Conservation (phyloP, 225 moss, liverwort and hornwort species). For the Sphagnum contortum region DNA sequence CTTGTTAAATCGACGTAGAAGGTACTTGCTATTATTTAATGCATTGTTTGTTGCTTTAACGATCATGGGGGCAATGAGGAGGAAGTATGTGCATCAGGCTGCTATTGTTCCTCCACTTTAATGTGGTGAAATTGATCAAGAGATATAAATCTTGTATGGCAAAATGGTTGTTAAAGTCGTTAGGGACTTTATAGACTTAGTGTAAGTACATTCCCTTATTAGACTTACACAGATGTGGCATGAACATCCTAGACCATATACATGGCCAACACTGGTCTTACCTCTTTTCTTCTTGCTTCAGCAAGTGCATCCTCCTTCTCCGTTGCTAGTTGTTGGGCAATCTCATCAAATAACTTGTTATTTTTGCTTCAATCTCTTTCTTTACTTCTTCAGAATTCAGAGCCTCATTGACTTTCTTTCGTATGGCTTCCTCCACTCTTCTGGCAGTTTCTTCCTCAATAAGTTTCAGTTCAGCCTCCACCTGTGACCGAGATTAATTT, state of each 20-base stretch:
- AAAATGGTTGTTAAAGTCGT: no score
- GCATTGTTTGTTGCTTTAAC: background rate
- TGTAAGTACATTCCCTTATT: no score
- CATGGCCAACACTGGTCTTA: constrained; percentile 4
- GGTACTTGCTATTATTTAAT: background rate
- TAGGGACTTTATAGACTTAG: no score
- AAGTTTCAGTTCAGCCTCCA: constrained; percentile 80
- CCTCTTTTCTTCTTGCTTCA: constrained; percentile 81
- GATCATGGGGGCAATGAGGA: background rate
- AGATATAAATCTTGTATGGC: no score
- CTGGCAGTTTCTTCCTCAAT: constrained; percentile 80
- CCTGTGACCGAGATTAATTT: constrained; percentile 24
- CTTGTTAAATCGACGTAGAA: background rate
- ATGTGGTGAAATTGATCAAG: background rate
- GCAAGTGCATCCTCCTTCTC: constrained; percentile 72
- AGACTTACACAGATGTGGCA: no score
- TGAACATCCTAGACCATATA: no score
- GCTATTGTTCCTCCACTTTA: background rate
- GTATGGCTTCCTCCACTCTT: constrained; percentile 85
- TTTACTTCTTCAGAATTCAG: constrained; percentile 74
- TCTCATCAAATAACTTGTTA: constrained; percentile 72
- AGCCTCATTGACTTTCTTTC: constrained; percentile 75
- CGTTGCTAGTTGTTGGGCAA: constrained; percentile 59
- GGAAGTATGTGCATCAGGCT: background rate
- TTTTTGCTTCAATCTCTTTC: constrained; percentile 61